Evolutionary conservation across 2,329 filamentous ascomycete species (phyloP).

Genomic region (Plectosphaerella cucumerina): DNA sequence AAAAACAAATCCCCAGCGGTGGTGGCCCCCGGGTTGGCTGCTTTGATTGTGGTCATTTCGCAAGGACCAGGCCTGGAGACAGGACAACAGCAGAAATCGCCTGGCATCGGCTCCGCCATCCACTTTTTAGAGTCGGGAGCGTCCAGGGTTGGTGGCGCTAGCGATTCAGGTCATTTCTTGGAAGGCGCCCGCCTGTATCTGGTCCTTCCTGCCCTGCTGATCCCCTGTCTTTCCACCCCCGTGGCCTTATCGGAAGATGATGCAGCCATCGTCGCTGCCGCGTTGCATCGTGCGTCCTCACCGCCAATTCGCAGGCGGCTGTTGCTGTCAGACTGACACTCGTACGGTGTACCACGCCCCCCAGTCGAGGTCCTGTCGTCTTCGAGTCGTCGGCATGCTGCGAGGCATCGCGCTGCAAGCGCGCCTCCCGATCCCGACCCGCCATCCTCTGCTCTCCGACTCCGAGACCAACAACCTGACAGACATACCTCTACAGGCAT

Average conservation of each 20-base stretch:
- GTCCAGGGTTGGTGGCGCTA: background rate
- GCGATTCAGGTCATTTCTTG: constrained; percentile 3
- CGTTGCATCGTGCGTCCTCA: no score
- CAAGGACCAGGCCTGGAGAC: background rate
- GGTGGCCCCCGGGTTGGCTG: background rate
- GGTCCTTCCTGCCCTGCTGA: no score
- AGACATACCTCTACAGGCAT: background rate
- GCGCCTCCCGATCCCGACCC: background rate
- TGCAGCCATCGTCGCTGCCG: no score
- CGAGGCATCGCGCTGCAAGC: background rate
- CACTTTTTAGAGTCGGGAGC: constrained; percentile 3
- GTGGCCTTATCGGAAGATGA: background rate
- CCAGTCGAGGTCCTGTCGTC: background rate
- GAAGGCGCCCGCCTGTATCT: background rate
- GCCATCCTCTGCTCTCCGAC: background rate
- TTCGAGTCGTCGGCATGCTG: background rate
- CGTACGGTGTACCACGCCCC: no score
- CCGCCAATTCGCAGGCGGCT: no score
- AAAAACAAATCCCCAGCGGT: background rate
- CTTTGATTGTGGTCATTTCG: constrained; percentile 5
- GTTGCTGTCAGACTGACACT: background rate
- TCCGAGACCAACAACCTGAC: background rate
- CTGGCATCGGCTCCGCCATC: background rate
- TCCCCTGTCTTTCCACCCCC: background rate
- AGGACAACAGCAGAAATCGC: background rate